phyloP scores from a whole-genome alignment of 108 stramenopile genomes.

The Skeletonema menzelii region DNA sequence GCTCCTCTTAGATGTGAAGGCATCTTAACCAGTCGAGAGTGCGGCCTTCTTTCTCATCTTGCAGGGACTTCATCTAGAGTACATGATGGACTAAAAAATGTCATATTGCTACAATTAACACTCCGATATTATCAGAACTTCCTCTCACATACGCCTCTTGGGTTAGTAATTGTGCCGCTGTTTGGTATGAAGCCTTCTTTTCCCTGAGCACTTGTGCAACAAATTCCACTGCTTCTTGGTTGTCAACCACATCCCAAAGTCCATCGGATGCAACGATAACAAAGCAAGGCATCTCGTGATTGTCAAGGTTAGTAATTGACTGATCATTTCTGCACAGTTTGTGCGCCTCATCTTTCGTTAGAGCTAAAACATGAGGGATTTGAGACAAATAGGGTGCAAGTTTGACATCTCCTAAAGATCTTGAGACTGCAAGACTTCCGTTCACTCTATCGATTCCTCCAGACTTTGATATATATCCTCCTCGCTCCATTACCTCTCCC shows the following conservation, averaged over 20 bases:
- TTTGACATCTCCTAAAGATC: conserved; percentile 82
- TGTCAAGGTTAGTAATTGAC: neutral
- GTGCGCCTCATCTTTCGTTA: conserved; percentile 52
- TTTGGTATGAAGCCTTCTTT: conserved; percentile 63
- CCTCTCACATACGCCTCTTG: conserved; percentile 92
- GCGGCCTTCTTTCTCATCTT: no score
- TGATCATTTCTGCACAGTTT: conserved; percentile 39
- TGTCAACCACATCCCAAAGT: conserved; percentile 93
- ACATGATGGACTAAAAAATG: no score
- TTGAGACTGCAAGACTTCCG: conserved; percentile 89
- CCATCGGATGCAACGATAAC: conserved; percentile 93
- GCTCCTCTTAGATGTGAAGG: no score
- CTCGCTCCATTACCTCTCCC: conserved; percentile 54
- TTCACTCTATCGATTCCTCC: conserved; percentile 78
- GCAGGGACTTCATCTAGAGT: no score
- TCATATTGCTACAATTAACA: conserved; percentile 66
- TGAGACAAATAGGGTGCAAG: conserved; percentile 66
- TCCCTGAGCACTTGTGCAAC: conserved; percentile 26
- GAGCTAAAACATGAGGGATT: conserved; percentile 62
- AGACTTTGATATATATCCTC: conserved; percentile 68
- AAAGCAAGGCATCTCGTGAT: conserved; percentile 62
- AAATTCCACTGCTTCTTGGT: conserved; percentile 87
- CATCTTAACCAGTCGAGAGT: no score
- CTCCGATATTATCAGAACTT: conserved; percentile 92
- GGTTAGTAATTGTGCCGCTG: conserved; percentile 78